A percentile compares a stretch with the other conserved stretches of the same genome.
phyloP scores from a whole-genome alignment of 192 early-diverging fungal species.

The Linderina pennispora region DNA sequence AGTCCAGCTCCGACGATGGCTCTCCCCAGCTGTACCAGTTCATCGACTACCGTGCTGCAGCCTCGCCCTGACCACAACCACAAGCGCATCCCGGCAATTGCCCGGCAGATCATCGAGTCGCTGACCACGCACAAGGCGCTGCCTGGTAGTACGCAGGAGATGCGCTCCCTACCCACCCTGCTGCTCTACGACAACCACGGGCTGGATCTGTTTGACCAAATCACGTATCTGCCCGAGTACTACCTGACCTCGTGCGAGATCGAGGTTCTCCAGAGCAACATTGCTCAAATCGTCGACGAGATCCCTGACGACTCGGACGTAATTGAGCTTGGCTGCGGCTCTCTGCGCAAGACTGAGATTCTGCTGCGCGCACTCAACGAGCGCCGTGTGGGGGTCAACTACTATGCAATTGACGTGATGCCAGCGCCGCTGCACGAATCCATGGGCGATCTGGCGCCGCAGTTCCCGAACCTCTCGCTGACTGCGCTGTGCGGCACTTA shows the following conservation, averaged over 20 bases:
- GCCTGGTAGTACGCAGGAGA: slow-evolving; percentile 4
- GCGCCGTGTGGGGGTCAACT: slow-evolving; percentile 58
- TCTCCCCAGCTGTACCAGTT: slow-evolving; percentile 7
- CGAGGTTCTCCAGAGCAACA: slow-evolving; percentile 64
- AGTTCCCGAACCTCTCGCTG: slow-evolving; percentile 62
- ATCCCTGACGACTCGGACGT: slow-evolving; percentile 64
- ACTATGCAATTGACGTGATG: slow-evolving; percentile 89
- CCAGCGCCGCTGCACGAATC: slow-evolving; percentile 68
- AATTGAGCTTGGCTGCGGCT: slow-evolving; percentile 86
- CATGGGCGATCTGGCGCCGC: slow-evolving; percentile 54
- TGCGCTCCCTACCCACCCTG: slow-evolving; percentile 61
- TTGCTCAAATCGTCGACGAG: slow-evolving; percentile 55
- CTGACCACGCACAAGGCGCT: slow-evolving; percentile 11
- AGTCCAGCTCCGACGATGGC: background rate
- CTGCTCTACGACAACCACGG: slow-evolving; percentile 82
- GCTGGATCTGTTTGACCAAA: slow-evolving; percentile 83
- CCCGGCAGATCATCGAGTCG: slow-evolving; percentile 15
- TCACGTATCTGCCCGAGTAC: slow-evolving; percentile 82
- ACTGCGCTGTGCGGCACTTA: slow-evolving; percentile 85
- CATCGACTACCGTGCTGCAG: slow-evolving; percentile 16
- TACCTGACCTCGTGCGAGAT: slow-evolving; percentile 84
- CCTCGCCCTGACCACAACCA: slow-evolving; percentile 3
- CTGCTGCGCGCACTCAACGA: slow-evolving; percentile 69
- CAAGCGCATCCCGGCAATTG: slow-evolving; percentile 9
- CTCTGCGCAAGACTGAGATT: slow-evolving; percentile 82